These are phyloP conservation scores for Teratosphaeria zuluensis DNA, from an alignment of 2,329 filamentous ascomycete genomes.

Conservation along the genomic window DNA sequence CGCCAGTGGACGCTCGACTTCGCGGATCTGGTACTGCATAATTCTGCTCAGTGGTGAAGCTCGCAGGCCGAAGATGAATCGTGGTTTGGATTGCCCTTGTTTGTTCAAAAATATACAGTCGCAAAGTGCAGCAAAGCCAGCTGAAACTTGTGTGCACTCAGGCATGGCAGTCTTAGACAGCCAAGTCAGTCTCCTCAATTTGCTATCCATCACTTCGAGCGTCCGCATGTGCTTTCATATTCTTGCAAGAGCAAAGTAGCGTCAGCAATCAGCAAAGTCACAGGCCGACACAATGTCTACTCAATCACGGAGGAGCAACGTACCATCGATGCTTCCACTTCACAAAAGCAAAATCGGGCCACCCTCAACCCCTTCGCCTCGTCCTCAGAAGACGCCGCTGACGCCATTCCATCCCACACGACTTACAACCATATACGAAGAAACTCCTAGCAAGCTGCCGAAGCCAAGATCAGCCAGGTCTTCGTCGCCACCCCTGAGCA, in stretches of 20 bases:
- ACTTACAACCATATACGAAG: not conserved
- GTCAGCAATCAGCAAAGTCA: not conserved
- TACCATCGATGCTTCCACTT: not conserved
- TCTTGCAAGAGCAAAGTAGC: not conserved
- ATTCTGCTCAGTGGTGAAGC: not conserved
- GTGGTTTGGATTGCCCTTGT: not conserved
- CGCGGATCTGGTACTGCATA: too few species aligned
- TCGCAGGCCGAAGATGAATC: not conserved
- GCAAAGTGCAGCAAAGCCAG: not conserved
- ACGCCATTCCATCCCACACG: not conserved
- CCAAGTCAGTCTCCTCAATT: not conserved
- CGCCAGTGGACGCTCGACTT: too few species aligned
- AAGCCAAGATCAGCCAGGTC: not conserved
- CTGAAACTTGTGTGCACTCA: not conserved
- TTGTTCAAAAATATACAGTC: not conserved
- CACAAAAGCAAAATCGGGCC: not conserved
- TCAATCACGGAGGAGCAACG: not conserved
- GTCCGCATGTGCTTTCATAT: not conserved
- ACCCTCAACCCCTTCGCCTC: not conserved
- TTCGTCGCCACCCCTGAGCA: not conserved
- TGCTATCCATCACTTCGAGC: not conserved
- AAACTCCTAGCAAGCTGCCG: not conserved
- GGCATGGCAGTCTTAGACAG: not conserved
- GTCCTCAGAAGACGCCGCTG: not conserved
- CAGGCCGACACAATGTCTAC: not conserved